Conservation (phyloP, 306 rosid species). For the Alnus rubra region DNA sequence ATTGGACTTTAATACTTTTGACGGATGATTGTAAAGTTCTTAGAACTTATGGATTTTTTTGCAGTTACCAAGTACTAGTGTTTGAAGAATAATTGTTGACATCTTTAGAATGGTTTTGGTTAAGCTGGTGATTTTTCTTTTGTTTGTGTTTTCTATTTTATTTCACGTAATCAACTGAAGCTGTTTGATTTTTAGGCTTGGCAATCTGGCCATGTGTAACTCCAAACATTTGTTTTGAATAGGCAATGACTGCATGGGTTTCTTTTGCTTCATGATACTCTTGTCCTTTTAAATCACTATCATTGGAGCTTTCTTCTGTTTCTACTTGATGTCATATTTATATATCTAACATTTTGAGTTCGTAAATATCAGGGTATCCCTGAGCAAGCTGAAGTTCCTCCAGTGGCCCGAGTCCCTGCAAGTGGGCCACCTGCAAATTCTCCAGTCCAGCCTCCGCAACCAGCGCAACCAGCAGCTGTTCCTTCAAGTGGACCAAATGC, state of each 20-base stretch:
- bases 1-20: background rate
- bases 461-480: constrained; percentile 63
- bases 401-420: constrained; percentile 50
- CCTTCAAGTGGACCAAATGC: constrained; percentile 83
- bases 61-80: background rate
- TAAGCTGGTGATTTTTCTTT: background rate
- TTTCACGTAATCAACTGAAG: background rate
- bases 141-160: background rate
- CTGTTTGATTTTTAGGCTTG: background rate
- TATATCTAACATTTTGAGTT: background rate
- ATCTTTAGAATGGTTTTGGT: background rate
- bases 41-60: background rate
- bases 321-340: background rate
- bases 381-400: constrained; percentile 80
- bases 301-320: background rate
- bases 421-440: constrained; percentile 44
- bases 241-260: background rate
- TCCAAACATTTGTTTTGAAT: background rate
- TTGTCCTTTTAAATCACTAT: background rate
- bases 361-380: constrained; percentile 72
- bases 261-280: background rate
- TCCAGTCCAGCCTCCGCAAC: constrained; percentile 56
- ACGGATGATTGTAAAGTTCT: background rate
- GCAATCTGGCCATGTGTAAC: background rate
- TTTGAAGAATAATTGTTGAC: background rate